Evolutionary conservation across 768 basidiomycete genomes (phyloP).

Genomic region (Thelephora aurantiotincta): DNA sequence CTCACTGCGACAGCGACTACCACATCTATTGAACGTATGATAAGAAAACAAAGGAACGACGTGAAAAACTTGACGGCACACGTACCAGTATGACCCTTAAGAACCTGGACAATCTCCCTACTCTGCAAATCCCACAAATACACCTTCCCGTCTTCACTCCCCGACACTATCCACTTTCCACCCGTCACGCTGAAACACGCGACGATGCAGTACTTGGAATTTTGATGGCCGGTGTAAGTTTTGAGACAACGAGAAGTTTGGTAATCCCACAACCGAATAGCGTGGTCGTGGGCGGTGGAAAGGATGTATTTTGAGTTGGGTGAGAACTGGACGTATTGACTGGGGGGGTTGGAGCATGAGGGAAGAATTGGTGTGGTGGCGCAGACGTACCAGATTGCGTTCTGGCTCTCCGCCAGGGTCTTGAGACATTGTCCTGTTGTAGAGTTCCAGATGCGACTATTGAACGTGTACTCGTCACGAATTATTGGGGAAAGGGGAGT

Average conservation of each 20-base stretch:
- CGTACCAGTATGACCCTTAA: conserved; percentile 63
- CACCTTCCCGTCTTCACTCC: conserved; percentile 81
- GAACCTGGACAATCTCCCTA: conserved; percentile 68
- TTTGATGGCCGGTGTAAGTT: conserved; percentile 75
- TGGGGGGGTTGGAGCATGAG: conserved; percentile 14
- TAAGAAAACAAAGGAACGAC: neutral
- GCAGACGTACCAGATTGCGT: conserved; percentile 57
- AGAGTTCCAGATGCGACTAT: conserved; percentile 91
- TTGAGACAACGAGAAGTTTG: conserved; percentile 84
- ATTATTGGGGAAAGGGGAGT: neutral
- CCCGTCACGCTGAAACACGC: conserved; percentile 77
- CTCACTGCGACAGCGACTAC: conserved; percentile 71
- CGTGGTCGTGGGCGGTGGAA: conserved; percentile 85
- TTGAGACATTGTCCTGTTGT: conserved; percentile 90
- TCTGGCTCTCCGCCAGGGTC: conserved; percentile 82
- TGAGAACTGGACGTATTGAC: conserved; percentile 87
- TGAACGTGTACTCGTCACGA: neutral
- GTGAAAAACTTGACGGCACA: neutral
- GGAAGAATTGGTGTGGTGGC: neutral
- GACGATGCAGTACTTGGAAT: conserved; percentile 73
- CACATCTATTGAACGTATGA: conserved; percentile 29
- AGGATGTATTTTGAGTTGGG: conserved; percentile 93
- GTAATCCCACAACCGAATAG: conserved; percentile 92
- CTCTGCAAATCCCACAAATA: conserved; percentile 89
- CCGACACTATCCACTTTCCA: conserved; percentile 83